A percentile compares a stretch with the other conserved stretches of the same genome.
These are phyloP conservation scores for Hibiscus mutabilis DNA, from an alignment of 345 rosid genomes.

Conservation along the genomic window DNA sequence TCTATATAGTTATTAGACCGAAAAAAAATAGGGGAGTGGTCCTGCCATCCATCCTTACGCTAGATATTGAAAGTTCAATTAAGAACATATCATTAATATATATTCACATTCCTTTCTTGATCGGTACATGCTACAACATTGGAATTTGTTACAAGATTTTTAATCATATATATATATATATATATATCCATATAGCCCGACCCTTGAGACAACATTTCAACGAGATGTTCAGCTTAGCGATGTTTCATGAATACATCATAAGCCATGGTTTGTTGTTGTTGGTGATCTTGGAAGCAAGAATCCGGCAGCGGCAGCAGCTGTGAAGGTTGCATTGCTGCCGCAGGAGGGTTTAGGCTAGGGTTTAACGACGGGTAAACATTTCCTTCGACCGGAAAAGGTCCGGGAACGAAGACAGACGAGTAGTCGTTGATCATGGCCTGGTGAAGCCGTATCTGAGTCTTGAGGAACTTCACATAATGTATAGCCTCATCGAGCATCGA, in stretches of 20 bases:
- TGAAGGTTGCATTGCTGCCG: not conserved
- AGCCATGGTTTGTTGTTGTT: not conserved
- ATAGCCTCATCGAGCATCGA: constrained; percentile 89
- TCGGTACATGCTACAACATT: too few relatives aligned
- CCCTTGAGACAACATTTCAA: too few relatives aligned
- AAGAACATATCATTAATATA: too few relatives aligned
- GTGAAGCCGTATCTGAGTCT: constrained; percentile 72
- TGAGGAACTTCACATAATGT: constrained; percentile 73
- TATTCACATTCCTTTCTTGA: too few relatives aligned
- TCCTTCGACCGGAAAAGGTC: constrained; percentile 5
- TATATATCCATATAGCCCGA: too few relatives aligned
- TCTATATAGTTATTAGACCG: too few relatives aligned
- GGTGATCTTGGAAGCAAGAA: constrained; percentile 5
- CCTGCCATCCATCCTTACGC: too few relatives aligned
- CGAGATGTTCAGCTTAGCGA: not conserved
- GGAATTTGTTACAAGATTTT: too few relatives aligned
- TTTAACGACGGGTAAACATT: not conserved
- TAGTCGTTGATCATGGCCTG: constrained; percentile 31
- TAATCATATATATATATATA: too few relatives aligned
- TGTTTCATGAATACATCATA: constrained; percentile 4
- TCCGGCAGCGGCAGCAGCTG: constrained; percentile 7
- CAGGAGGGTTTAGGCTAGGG: not conserved
- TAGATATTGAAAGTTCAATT: too few relatives aligned
- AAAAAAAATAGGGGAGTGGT: too few relatives aligned
- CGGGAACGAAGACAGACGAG: not conserved